Evolutionary conservation across 1,284 basidiomycete species (phyloP), one percentile per base, ranked within the genome.

Genomic region (Sporisorium reilianum): DNA sequence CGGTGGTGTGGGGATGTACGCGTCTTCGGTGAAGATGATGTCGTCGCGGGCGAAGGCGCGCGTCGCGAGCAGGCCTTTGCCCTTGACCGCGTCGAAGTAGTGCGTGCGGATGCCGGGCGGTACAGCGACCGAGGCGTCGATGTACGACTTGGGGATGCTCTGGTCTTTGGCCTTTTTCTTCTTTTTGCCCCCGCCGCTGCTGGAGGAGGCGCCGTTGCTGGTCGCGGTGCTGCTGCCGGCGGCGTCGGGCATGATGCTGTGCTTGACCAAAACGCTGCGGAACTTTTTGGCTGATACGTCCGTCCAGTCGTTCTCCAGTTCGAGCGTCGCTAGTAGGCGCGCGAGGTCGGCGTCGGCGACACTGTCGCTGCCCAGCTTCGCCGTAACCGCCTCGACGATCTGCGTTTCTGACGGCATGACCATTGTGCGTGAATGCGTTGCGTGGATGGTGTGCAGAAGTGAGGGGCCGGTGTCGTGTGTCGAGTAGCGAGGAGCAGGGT

Each of bases 31-130:
- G 91, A 93, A 95, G 6, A 95, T 80, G 10, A 89, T 86, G 70
- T 94, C 92, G 0, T 91, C 92, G 76, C 90, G 88, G 12, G 86
- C 85, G 62, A 95, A 90, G 50, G 88, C 86, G 56, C 89, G 88
- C 26, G 86, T 89, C 1, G 92, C 92, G 0, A 95, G 89, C 30
- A 95, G 86, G 0, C 94, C 94, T 79, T 95, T 95, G 10, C 93
- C 93, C 80, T 91, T 93, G 66, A 87, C 86, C 56, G 88, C 87
- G 53, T 90, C 87, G 80, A 93, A 94, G 85, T 90, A 89, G 78
- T 88, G 88, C 2, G 92, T 91, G 56, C 89, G 87, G 12, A 92
- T 88, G 16, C 77, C 77, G 2, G 64, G 1, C 0, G 80, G 80
- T 11, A 81, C 45, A 14, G 53, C 3, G n/a, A 82, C 38, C 22